Conservation (phyloP, 129 eudicot species). For the Deinandra increscens region DNA sequence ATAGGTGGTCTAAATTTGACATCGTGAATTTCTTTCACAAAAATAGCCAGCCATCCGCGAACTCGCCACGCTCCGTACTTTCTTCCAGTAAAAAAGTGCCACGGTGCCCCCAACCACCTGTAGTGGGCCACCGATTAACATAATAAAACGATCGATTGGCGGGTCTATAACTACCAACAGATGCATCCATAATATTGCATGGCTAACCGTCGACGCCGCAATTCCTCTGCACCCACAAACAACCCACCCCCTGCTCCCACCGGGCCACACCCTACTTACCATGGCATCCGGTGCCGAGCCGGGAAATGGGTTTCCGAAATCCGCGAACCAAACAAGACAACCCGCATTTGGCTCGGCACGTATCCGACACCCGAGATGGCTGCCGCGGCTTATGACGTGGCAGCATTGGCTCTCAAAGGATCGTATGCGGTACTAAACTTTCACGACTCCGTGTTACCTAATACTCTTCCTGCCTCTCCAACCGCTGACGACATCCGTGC, state of each 20-base stretch:
- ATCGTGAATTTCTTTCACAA: background rate
- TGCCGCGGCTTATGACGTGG: slow-evolving; percentile 50
- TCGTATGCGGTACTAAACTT: slow-evolving; percentile 57
- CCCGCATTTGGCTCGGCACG: slow-evolving; percentile 51
- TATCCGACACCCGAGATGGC: slow-evolving; percentile 53
- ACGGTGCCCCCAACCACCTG: background rate
- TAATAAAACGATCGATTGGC: no score
- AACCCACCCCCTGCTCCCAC: slow-evolving; percentile 8
- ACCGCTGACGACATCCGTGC: slow-evolving; percentile 62
- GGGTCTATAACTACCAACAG: background rate
- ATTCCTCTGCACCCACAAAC: slow-evolving; percentile 17
- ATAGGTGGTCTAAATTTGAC: background rate
- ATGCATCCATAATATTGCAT: slow-evolving; percentile 12
- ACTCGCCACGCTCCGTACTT: background rate
- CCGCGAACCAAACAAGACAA: slow-evolving; percentile 44
- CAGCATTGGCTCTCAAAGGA: slow-evolving; percentile 53
- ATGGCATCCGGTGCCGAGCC: slow-evolving; percentile 45
- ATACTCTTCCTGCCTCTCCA: slow-evolving; percentile 49
- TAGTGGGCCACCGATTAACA: background rate
- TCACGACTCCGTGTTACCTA: slow-evolving; percentile 56
- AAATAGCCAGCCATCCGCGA: background rate
- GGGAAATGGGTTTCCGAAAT: slow-evolving; percentile 58
- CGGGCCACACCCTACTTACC: slow-evolving; percentile 42
- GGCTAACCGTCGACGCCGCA: slow-evolving; percentile 24
- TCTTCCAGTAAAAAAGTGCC: slow-evolving; percentile 4